Evolutionary conservation across 2,329 filamentous ascomycete genomes (phyloP).

Genomic region (Cordyceps militaris): DNA sequence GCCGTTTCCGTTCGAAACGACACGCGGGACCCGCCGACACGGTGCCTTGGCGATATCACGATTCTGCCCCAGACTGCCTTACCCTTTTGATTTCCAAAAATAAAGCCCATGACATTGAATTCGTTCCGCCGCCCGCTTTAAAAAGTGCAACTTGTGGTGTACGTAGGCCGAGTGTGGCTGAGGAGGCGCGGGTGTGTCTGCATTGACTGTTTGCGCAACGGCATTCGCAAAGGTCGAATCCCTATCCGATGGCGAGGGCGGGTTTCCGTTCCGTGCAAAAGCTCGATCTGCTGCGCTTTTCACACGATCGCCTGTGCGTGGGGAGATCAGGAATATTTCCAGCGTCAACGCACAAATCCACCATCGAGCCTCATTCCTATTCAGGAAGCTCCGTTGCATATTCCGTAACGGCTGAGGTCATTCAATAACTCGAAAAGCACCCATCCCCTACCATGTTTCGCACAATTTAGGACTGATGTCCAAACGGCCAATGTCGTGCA

Average conservation of each 20-base stretch:
- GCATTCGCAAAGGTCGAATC: background rate
- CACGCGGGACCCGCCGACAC: background rate
- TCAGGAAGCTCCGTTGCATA: background rate
- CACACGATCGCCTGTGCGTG: background rate
- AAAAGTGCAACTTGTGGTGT: background rate
- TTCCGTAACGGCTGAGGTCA: background rate
- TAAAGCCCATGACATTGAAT: background rate
- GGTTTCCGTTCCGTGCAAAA: background rate
- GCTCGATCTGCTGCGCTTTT: background rate
- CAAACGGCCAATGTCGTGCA: background rate
- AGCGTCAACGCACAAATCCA: background rate
- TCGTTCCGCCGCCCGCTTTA: background rate
- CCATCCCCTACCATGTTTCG: background rate
- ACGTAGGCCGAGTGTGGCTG: background rate
- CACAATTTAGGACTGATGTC: background rate
- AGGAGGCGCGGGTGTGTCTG: background rate
- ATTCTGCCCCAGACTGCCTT: slow-evolving; percentile 6
- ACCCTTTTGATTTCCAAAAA: background rate
- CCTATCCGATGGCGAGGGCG: background rate
- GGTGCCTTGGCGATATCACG: background rate
- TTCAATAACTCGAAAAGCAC: background rate
- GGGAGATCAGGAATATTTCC: background rate
- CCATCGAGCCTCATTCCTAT: background rate
- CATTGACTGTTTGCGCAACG: background rate
- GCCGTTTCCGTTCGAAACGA: background rate